Evolutionary conservation across 345 rosid genomes (phyloP).

Genomic region (Erysimum cheiranthoides): DNA sequence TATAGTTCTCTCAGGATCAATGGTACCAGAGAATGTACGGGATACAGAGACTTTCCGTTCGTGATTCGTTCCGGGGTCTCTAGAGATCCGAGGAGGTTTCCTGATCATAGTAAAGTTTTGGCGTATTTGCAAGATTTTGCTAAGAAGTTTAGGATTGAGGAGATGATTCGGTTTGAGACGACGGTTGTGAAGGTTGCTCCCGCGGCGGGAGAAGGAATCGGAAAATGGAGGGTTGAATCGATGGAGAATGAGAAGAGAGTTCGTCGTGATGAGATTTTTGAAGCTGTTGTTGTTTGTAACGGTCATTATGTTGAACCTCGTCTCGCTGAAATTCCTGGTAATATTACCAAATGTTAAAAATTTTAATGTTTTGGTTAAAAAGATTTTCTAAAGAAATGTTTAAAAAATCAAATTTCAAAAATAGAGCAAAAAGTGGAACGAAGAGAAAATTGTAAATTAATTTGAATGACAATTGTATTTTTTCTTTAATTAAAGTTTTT

Average conservation of each 20-base stretch:
- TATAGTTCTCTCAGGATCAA: constrained; percentile 84
- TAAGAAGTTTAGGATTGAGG: constrained; percentile 61
- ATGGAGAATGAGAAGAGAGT: constrained; percentile 36
- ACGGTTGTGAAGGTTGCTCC: constrained; percentile 55
- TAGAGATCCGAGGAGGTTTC: constrained; percentile 71
- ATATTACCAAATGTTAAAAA: too few relatives aligned
- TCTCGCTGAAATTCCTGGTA: constrained; percentile 53
- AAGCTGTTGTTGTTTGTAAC: constrained; percentile 65
- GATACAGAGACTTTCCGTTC: constrained; percentile 73
- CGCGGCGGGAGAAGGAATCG: constrained; percentile 29
- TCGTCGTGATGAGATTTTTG: constrained; percentile 53
- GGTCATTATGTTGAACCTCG: constrained; percentile 70
- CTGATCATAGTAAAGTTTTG: constrained; percentile 71
- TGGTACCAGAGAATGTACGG: constrained; percentile 83
- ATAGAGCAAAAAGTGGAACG: too few relatives aligned
- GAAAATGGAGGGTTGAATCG: constrained; percentile 64
- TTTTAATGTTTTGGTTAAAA: too few relatives aligned
- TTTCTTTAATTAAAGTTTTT: too few relatives aligned
- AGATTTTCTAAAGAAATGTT: too few relatives aligned
- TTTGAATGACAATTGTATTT: too few relatives aligned
- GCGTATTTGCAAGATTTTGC: constrained; percentile 64
- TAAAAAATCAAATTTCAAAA: too few relatives aligned
- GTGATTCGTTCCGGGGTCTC: constrained; percentile 40
- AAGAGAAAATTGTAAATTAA: too few relatives aligned
- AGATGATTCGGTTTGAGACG: constrained; percentile 66